Conservation (phyloP, 164 flowering plant species). For the Chloranthus sessilifolius region DNA sequence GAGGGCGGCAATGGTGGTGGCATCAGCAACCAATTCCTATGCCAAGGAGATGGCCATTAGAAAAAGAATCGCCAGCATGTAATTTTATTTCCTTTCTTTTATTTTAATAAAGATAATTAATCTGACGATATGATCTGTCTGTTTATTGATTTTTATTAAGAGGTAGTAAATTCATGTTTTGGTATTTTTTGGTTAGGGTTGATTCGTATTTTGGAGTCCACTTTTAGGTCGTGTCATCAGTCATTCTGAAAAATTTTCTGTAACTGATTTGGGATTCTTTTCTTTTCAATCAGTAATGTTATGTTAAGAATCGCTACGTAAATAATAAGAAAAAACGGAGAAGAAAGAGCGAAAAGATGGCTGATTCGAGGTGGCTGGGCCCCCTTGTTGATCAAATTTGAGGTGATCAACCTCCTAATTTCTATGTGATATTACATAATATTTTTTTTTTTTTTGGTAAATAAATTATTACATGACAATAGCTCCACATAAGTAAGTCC, state of each 20-base stretch:
- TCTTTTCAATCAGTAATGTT: too few relatives aligned
- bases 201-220: background rate
- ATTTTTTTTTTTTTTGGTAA: too few relatives aligned
- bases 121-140: background rate
- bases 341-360: too few relatives aligned
- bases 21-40: constrained; percentile 39
- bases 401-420: too few relatives aligned
- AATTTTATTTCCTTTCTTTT: constrained; percentile 12
- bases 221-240: background rate
- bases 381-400: too few relatives aligned
- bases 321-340: too few relatives aligned
- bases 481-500: too few relatives aligned
- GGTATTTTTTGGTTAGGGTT: background rate
- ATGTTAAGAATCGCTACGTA: too few relatives aligned
- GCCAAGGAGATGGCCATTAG: constrained; percentile 59
- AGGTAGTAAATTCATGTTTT: background rate
- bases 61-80: constrained; percentile 56
- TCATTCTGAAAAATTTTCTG: background rate
- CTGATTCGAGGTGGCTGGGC: too few relatives aligned
- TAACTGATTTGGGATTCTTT: background rate
- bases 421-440: too few relatives aligned
- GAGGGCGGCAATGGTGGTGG: constrained; percentile 51
- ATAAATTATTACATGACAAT: too few relatives aligned
- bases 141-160: background rate
- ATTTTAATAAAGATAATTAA: background rate